Conservation (phyloP, 2,329 filamentous ascomycete genomes). For the Moelleriella libera region DNA sequence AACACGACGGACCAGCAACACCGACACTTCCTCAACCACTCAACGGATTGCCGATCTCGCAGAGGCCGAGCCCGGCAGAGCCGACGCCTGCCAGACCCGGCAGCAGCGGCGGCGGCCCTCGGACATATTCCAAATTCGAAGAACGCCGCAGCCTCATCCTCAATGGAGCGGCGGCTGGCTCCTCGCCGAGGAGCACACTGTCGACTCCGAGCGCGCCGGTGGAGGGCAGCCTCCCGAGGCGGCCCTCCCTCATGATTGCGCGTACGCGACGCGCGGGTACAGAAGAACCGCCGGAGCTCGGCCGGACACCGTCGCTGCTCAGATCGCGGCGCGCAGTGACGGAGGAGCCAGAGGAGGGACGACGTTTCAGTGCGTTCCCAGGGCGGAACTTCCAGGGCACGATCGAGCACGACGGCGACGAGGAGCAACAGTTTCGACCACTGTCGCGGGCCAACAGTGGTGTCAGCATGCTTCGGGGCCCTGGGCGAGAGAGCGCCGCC, state of each 20-base stretch:
- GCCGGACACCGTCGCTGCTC: conserved; percentile 33
- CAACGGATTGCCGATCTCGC: conserved; percentile 18
- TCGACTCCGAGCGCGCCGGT: conserved; percentile 24
- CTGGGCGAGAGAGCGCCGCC: conserved; percentile 12
- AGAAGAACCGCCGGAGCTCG: conserved; percentile 33
- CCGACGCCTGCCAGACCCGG: conserved; percentile 20
- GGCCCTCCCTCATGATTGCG: conserved; percentile 36
- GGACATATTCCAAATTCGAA: conserved; percentile 35
- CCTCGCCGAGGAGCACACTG: conserved; percentile 21
- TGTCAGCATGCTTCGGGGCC: conserved; percentile 22
- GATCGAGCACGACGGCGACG: conserved; percentile 33
- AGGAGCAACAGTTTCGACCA: conserved; percentile 30
- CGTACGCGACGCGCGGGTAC: conserved; percentile 32
- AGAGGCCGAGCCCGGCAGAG: conserved; percentile 28
- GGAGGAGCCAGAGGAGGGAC: conserved; percentile 33
- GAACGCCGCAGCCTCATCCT: conserved; percentile 36
- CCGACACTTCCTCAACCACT: conserved; percentile 30
- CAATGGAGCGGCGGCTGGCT: conserved; percentile 4
- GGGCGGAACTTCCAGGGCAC: conserved; percentile 31
- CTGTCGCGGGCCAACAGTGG: conserved; percentile 47
- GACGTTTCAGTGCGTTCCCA: conserved; percentile 24
- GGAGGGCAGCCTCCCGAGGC: conserved; percentile 24
- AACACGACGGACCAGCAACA: conserved; percentile 20
- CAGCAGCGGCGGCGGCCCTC: conserved; percentile 31
- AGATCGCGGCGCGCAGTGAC: conserved; percentile 29